Base-by-base conservation (phyloP, 768 basidiomycete genomes). In the Gelatoporia subvermispora region DNA sequence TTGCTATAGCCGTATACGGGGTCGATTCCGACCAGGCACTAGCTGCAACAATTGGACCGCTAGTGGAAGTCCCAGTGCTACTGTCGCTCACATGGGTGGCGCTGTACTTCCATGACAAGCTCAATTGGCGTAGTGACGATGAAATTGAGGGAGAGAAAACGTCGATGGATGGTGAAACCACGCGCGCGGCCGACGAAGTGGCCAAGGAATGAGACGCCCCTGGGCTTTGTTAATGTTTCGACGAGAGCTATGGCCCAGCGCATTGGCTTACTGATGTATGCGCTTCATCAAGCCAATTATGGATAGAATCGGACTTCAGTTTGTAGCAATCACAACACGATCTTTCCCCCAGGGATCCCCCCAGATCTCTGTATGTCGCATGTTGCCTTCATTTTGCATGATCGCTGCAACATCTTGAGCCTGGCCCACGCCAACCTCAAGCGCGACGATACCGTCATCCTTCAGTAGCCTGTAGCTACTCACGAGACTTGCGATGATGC, bases 341-440 rank as follows among this genome's bases (percentile, higher is more conserved):
- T 84, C 74, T 55, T 77, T 79, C 41, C 79, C 81, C 83, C 84
- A 94, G 51, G 84, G 85, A 66, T 94, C 93, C 51, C 65, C 63
- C 91, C 90, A 93, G 34, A 88, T 75, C 59, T 85, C 77, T 4
- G 80, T 75, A 31, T 65, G 59, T 52, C 56, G 58, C 40, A 88
- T 62, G 35, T 68, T 60, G 37, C 73, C 76, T n/a, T 70, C 69
- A 15, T 64, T 48, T 47, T 63, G 66, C 56, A 93, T 70, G 43
- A 94, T 80, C 2, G 59, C 56, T 47, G 75, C 62, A 17, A 94
- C 91, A 2, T 67, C 73, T 2, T 66, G 59, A 15, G 84, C 88
- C 68, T 94, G 92, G 11, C 73, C 71, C 24, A 80, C 71, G 3
- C 91, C 93, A 23, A 93, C 81, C 66, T 95, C 93, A 25, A 95